phyloP scores from a whole-genome alignment of 768 basidiomycete genomes.

The Leccinum uliginosum region DNA sequence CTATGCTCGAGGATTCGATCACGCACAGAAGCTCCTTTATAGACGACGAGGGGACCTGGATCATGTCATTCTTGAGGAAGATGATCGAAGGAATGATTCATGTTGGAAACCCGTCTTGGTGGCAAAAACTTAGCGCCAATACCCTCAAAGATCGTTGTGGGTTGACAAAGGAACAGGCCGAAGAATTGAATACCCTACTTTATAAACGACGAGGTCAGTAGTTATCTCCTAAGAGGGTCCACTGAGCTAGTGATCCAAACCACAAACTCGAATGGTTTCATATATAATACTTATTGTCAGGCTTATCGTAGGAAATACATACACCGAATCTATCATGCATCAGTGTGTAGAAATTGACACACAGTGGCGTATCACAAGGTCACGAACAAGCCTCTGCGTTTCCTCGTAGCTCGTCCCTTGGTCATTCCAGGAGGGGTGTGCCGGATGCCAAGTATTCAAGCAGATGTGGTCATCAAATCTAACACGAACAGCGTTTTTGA shows the following conservation, averaged over 20 bases:
- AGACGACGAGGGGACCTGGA: conserved; percentile 13
- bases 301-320: conserved; percentile 1
- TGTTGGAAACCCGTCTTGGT: conserved; percentile 1
- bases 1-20: conserved; percentile 22
- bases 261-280: too few relatives aligned
- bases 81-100: conserved; percentile 12
- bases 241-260: too few relatives aligned
- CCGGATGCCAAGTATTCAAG: conserved; percentile 10
- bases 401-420: conserved; percentile 17
- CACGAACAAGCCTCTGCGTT: conserved; percentile 9
- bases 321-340: conserved; percentile 1
- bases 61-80: conserved; percentile 21
- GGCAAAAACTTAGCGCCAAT: conserved; percentile 5
- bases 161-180: conserved; percentile 6
- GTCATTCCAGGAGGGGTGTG: conserved; percentile 19
- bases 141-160: conserved; percentile 13
- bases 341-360: background rate
- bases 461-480: conserved; percentile 18
- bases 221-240: background rate
- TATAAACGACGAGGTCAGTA: background rate
- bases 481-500: conserved; percentile 1
- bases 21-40: conserved; percentile 11
- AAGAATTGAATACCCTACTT: background rate
- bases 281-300: too few relatives aligned
- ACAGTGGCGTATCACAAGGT: conserved; percentile 15